Evolutionary conservation across 2,329 filamentous ascomycete species (phyloP), one percentile per base, ranked within the genome.

Genomic region (Talaromyces sp.): DNA sequence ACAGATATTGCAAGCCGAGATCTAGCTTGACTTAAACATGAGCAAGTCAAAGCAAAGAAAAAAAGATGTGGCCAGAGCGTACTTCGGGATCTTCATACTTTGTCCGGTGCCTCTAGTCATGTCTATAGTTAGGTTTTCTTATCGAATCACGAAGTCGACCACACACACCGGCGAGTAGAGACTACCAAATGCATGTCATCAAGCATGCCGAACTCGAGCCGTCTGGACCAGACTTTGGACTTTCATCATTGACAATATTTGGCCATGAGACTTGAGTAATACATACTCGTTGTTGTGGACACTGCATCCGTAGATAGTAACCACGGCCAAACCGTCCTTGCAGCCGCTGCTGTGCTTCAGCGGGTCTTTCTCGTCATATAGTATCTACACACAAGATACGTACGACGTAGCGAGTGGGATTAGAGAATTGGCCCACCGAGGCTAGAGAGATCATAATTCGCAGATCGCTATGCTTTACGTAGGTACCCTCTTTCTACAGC

Each of bases 31-130:
- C 47, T 35, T 10, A 62, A 52, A 27, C 60, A 62, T 41, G 50
- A 27, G 24, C n/a, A 31, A 57, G 31, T 19, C 19, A 35, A 16
- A 41, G 16, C 56, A 43, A 37, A 63, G 54, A 62, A 63, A 62
- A 62, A 47, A 62, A 63, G 61, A 33, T 57, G 61, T 63, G 50
- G 61, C 50, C 61, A 57, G 27, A 56, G 60, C 60, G 61, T 24
- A 27, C 9, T 24, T 10, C 14, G 31, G 39, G 59, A 50, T 49
- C 49, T 57, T 37, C 41, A 56, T 43, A 45, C 39, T 45, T 33
- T 45, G 33, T 59, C 37, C 56, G 22, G 19, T 19, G 56, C 24
- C 39, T 43, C 37, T 43, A 33, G 39, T 45, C 56, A 47, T 35
- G 22, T 43, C 39, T 41, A 45, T 56, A 56, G 49, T 31, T 41